Percentiles rank a stretch among this genome's conserved stretches.
Conservation (phyloP, 768 basidiomycete species). For the Tricholoma saponaceum region DNA sequence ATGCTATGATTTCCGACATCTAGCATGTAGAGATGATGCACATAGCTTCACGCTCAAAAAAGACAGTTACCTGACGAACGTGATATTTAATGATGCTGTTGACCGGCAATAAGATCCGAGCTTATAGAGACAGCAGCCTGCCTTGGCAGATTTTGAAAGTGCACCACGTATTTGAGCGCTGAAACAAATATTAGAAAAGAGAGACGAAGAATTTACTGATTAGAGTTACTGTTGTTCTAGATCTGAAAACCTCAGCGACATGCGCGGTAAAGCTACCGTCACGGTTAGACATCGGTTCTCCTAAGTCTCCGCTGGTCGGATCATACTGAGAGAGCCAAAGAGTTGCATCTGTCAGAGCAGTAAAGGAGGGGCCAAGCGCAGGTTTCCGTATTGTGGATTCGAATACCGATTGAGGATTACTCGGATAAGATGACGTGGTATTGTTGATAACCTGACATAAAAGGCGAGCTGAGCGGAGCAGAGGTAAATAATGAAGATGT, state of each 20-base stretch:
- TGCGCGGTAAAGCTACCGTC: constrained; percentile 21
- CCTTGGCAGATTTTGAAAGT: constrained; percentile 35
- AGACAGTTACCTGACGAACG: not conserved
- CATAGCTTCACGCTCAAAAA: not conserved
- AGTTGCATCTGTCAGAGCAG: constrained; percentile 67
- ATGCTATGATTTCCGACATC: not conserved
- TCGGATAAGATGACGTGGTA: constrained; percentile 30
- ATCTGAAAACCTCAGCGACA: constrained; percentile 38
- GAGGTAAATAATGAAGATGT: constrained; percentile 11
- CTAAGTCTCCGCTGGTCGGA: constrained; percentile 4
- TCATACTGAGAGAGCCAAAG: constrained; percentile 54
- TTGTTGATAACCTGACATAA: constrained; percentile 56
- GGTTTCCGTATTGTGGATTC: constrained; percentile 47
- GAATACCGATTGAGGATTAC: constrained; percentile 11
- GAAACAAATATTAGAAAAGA: constrained; percentile 3
- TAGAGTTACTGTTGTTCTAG: constrained; percentile 34
- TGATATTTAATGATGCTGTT: too few relatives aligned
- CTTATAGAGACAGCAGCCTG: constrained; percentile 5
- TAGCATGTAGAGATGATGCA: not conserved
- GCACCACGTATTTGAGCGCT: constrained; percentile 38
- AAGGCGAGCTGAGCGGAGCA: not conserved
- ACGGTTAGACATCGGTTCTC: constrained; percentile 9
- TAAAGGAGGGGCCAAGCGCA: constrained; percentile 72
- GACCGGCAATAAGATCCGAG: not conserved
- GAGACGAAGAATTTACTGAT: not conserved